Evolutionary conservation across 805 yeast genomes (phyloP), one percentile per base, ranked within the genome.

Genomic region (Candida cerambycidarum): DNA sequence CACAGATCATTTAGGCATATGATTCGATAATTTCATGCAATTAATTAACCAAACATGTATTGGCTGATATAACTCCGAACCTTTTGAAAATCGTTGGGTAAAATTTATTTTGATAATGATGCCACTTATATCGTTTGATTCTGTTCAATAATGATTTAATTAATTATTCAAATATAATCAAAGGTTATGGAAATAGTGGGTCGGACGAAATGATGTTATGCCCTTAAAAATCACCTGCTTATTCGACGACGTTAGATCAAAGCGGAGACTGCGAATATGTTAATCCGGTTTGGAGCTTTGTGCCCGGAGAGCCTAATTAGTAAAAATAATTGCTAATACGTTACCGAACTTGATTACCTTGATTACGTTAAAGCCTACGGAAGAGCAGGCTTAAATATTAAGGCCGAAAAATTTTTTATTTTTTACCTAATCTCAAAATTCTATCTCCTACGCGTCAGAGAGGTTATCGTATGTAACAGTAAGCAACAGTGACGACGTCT

Each of bases 1-100:
- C 32, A 28, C 21, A 3, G 35, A 41, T 33, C 21, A 25, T 31
- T 27, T 34, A 40, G 38, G 42, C 42, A 38, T 38, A 38, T 38
- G 42, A 38, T 38, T 38, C 15, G 23, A 15, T 18, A 13, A 17
- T 4, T 32, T 9, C n/a, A 17, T 32, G 35, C 25, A 32, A 10
- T 12, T 18, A 18, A 6, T 32, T 18, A 32, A 32, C 25, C 35
- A 32, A 32, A 14, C 35, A 30, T 32, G 14, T 18, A 32, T 32
- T 32, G 7, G 9, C 5, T 8, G 3, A 13, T 9, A 36, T 5
- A 36, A 36, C 32, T 36, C 39, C 39, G 39, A 27, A 16, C 8
- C 15, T 19, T 19, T 21, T 13, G 5, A 16, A 17, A 36, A 25
- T 13, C 7, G 30, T 36, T 36, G 39, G 39, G 39, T 25, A 24